phyloP scores from a whole-genome alignment of 2,329 filamentous ascomycete genomes.

The Plectosphaerella cucumerina region DNA sequence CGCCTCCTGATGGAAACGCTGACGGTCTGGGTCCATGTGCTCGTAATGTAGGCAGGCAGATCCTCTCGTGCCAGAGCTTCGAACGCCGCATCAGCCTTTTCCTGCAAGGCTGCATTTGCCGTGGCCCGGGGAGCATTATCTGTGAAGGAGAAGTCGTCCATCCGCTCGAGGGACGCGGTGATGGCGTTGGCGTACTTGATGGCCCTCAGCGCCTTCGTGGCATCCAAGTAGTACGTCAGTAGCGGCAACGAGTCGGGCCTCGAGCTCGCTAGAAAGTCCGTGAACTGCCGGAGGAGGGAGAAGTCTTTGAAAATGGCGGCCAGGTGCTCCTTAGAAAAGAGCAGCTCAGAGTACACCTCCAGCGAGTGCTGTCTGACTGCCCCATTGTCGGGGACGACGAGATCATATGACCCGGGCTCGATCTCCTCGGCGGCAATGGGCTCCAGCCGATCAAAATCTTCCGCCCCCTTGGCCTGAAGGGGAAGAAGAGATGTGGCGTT shows the following conservation, averaged over 20 bases:
- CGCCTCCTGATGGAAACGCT: slow-evolving; percentile 63
- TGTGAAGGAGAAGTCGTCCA: slow-evolving; percentile 53
- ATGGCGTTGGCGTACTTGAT: slow-evolving; percentile 69
- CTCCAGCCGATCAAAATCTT: slow-evolving; percentile 24
- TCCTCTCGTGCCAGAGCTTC: slow-evolving; percentile 62
- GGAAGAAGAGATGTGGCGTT: slow-evolving; percentile 14
- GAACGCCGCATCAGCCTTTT: slow-evolving; percentile 62
- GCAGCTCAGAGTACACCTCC: slow-evolving; percentile 58
- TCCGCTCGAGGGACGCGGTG: slow-evolving; percentile 52
- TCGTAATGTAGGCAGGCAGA: slow-evolving; percentile 67
- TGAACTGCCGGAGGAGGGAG: slow-evolving; percentile 60
- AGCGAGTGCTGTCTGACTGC: slow-evolving; percentile 40
- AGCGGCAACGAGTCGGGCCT: slow-evolving; percentile 61
- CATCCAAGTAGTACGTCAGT: slow-evolving; percentile 68
- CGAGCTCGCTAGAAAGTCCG: slow-evolving; percentile 57
- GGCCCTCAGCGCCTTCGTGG: slow-evolving; percentile 65
- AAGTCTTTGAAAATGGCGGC: slow-evolving; percentile 61
- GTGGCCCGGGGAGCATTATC: slow-evolving; percentile 45
- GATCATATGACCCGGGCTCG: slow-evolving; percentile 32
- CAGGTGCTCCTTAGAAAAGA: slow-evolving; percentile 65
- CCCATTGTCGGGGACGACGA: slow-evolving; percentile 19
- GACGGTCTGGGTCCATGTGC: slow-evolving; percentile 66
- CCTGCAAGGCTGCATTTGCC: slow-evolving; percentile 53
- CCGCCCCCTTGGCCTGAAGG: slow-evolving; percentile 16
- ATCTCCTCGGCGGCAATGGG: slow-evolving; percentile 30